Evolutionary conservation across 1,284 basidiomycete genomes (phyloP).

Genomic region (Coniferiporia weirii): DNA sequence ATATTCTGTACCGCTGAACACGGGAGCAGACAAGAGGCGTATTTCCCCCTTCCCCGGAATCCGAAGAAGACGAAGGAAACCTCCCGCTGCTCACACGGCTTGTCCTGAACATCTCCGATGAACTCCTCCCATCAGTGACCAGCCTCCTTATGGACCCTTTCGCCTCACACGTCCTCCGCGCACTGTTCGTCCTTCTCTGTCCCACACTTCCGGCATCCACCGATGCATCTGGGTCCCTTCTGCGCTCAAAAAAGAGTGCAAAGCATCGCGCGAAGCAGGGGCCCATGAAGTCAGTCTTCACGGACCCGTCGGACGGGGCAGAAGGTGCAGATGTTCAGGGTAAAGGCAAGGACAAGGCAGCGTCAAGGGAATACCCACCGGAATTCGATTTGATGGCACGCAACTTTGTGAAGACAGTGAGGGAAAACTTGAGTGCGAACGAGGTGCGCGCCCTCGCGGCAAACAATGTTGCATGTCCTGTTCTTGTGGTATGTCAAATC

Average conservation of each 20-base stretch:
- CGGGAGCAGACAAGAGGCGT: conserved; percentile 54
- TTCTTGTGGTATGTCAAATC: conserved; percentile 56
- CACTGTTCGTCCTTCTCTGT: conserved; percentile 70
- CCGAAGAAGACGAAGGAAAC: conserved; percentile 45
- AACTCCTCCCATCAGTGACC: conserved; percentile 59
- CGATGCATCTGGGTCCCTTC: conserved; percentile 28
- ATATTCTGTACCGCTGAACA: conserved; percentile 2
- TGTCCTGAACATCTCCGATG: conserved; percentile 64
- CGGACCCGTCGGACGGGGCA: conserved; percentile 24
- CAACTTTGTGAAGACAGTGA: conserved; percentile 50
- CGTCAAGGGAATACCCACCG: conserved; percentile 34
- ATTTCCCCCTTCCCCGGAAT: conserved; percentile 46
- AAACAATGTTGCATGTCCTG: conserved; percentile 76
- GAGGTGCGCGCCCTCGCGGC: conserved; percentile 81
- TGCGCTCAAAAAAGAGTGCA: conserved; percentile 75
- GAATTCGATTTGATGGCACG: conserved; percentile 49
- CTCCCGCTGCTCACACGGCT: conserved; percentile 71
- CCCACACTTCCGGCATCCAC: conserved; percentile 42
- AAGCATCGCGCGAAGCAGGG: conserved; percentile 75
- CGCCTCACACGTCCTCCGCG: conserved; percentile 82
- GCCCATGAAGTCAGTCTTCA: conserved; percentile 67
- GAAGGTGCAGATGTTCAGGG: conserved; percentile 15
- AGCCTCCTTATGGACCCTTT: conserved; percentile 76
- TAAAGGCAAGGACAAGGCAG: conserved; percentile 37
- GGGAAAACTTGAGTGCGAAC: conserved; percentile 54